These are phyloP conservation scores for Mycena vitilis DNA, from an alignment of 768 basidiomycete species.

Conservation along the genomic window DNA sequence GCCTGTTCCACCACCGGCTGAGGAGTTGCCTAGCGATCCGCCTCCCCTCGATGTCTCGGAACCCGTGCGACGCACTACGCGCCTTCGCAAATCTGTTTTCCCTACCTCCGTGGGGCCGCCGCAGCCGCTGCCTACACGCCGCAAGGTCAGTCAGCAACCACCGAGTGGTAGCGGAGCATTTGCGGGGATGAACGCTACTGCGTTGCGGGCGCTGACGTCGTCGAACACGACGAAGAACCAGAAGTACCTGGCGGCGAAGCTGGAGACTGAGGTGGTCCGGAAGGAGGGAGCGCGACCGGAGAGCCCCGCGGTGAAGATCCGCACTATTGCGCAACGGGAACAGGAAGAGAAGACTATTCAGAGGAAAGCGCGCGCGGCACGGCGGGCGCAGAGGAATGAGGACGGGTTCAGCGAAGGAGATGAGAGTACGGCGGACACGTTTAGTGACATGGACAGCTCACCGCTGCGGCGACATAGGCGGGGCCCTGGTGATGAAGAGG, in stretches of 20 bases:
- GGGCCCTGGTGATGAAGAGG: conserved; percentile 86
- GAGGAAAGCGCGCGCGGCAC: conserved; percentile 69
- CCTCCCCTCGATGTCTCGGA: conserved; percentile 10
- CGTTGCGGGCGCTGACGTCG: conserved; percentile 76
- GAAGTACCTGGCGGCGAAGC: conserved; percentile 64
- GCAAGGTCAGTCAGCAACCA: conserved; percentile 51
- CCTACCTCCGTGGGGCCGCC: conserved; percentile 28
- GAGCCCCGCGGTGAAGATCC: conserved; percentile 81
- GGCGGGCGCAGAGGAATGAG: conserved; percentile 63
- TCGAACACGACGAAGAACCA: conserved; percentile 83
- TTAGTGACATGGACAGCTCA: conserved; percentile 40
- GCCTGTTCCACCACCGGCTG: background rate
- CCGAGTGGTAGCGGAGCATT: conserved; percentile 59
- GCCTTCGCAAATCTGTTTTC: conserved; percentile 55
- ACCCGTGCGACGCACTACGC: conserved; percentile 61
- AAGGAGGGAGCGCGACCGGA: conserved; percentile 79
- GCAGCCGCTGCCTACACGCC: conserved; percentile 52
- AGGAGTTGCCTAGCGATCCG: conserved; percentile 16
- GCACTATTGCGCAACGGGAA: conserved; percentile 74
- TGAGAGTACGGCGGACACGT: conserved; percentile 42
- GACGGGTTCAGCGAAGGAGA: conserved; percentile 46
- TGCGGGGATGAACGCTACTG: conserved; percentile 74
- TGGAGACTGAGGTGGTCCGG: conserved; percentile 78
- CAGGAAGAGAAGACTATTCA: conserved; percentile 69
- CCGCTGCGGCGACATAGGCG: conserved; percentile 57